Base-by-base conservation (phyloP, 805 yeast species). In the Kurtzmaniella fragi region DNA sequence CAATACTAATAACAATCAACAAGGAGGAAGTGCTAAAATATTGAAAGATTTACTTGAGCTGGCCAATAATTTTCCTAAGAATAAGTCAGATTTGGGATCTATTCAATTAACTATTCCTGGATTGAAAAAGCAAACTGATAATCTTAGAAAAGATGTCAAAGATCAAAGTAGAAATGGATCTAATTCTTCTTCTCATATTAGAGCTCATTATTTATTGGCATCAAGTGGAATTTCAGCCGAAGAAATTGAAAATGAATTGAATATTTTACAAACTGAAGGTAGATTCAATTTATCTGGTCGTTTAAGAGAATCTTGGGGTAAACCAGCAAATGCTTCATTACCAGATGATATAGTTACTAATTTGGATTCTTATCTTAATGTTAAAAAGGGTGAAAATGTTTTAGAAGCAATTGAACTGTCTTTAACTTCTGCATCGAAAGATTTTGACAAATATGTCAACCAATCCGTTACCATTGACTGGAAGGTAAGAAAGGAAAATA, bases 141-240 rank as follows among this genome's bases (percentile, higher is more conserved):
- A 70, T 34, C 64, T 82, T 50, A 69, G 88, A 40, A 73, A 70
- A 41, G 41, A 43, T 13, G 8, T 20, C 8, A 53, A 51, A 12
- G 49, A 42, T 30, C 56, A 57, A n/a, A 57, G 51, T 29, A 52
- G 54, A 14, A 72, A 68, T 28, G 54, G 55, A 14, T 51, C 56
- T 11, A 65, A 66, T 32, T 48, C 52, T 8, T 59, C 64, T 32
- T 70, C 68, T 4, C 73, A 64, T 52, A 82, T 88, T 2, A 82
- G 80, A 51, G 93, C 86, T 2, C 98, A 93, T 55, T 93, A 93
- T 57, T 65, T 93, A 30, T 67, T 91, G 32, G 96, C 96, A 5
- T 85, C 90, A 1, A 83, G 91, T 53, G 97, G 97, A 1, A 75
- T 89, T 38, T 80, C 86, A 31, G 82, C 91, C 37, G 95, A 87